Base-by-base conservation (phyloP, 148 eudicot genomes). In the Rheum nobile region DNA sequence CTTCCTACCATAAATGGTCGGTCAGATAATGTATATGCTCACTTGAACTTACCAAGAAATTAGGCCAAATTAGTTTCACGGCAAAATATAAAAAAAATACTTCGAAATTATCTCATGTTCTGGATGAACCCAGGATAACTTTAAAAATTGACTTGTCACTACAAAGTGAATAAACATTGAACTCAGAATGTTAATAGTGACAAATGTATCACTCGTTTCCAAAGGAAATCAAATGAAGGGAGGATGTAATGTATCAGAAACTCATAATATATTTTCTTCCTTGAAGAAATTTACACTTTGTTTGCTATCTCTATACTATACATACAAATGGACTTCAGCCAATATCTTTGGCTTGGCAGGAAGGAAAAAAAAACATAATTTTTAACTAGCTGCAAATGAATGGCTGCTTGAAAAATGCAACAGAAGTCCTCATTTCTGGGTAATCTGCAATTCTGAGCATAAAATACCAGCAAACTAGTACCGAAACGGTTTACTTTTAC, bases 1-100 rank as follows among this genome's bases (percentile, higher is more conserved):
- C 99, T 95, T 95, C 97, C 98, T 94, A 85, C 71, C 83, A 43
- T 76, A 76, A 73, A 38, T 17, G 37, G 41, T 39, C 57, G 24
- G 75, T 80, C 72, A 77, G 67, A 83, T 52, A 71, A 77, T 76
- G 71, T 59, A 71, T 38, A 14, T 14, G 21, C 41, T 24, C 29
- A 4, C 35, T 74, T 29, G 21, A 31, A 72, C 71, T 55, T 72
- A 41, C 21, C 24, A 55, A 61, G 7, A 4, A 29, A 43, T 32
- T 26, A 57, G 32, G 14, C 5, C 29, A 52, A 17, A 29, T 55
- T 28, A 29, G 32, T 39, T 71, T 4, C 39, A 44, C 22, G 13
- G 28, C 1, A 63, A 72, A 71, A 61, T n/a, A 73, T 50, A 52
- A 32, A 22, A 35, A 74, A 44, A 79, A 70, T 50, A 48, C 2